Conservation (phyloP, 495 filamentous ascomycete species). For the Echria macrotheca region DNA sequence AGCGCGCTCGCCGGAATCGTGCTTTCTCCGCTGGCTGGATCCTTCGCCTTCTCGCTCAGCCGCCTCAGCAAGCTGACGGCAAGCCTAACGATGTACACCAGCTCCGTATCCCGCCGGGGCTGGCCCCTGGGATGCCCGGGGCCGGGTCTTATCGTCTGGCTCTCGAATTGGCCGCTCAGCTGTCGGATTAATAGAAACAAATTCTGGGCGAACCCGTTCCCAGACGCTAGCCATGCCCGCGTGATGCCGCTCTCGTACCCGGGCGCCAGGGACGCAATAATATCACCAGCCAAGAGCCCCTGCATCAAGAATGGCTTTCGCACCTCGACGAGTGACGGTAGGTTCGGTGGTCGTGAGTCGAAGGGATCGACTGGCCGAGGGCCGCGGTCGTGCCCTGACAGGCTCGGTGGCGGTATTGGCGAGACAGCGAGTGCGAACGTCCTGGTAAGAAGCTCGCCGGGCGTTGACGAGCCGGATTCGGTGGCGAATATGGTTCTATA, state of each 20-base stretch:
- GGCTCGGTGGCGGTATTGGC: conserved; percentile 55
- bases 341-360: conserved; percentile 37
- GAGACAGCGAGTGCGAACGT: conserved; percentile 85
- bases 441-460: conserved; percentile 79
- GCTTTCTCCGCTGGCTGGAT: conserved; percentile 33
- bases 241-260: conserved; percentile 64
- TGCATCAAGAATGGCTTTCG: conserved; percentile 87
- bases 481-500: conserved; percentile 75
- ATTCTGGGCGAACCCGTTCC: conserved; percentile 78
- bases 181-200: conserved; percentile 66
- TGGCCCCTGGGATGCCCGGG: conserved; percentile 27
- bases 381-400: conserved; percentile 2
- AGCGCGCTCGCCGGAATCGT: conserved; percentile 59
- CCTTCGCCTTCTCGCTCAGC: conserved; percentile 61
- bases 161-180: conserved; percentile 56
- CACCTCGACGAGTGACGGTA: conserved; percentile 63
- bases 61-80: conserved; percentile 64
- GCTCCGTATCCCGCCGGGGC: conserved; percentile 39
- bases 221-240: conserved; percentile 75
- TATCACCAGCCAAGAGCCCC: conserved; percentile 85
- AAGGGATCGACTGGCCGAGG: conserved; percentile 38
- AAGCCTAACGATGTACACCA: conserved; percentile 60
- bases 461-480: conserved; percentile 52
- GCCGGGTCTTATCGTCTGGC: conserved; percentile 19
- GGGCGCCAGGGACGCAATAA: conserved; percentile 71